Conservation (phyloP, 1,284 basidiomycete species). For the Coniophora puteana region DNA sequence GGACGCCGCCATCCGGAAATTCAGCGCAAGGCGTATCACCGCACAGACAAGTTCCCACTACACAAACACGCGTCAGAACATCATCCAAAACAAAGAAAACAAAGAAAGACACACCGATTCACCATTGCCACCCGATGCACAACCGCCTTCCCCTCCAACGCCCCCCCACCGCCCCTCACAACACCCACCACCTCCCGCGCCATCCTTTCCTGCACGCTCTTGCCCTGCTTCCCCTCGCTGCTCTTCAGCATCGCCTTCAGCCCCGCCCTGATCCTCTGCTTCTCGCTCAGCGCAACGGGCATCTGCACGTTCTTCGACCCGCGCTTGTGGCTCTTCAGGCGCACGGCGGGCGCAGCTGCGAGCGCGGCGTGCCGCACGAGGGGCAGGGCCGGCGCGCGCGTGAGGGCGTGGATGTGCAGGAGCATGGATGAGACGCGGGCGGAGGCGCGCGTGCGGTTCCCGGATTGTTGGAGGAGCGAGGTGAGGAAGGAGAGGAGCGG, state of each 20-base stretch:
- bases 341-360: slow-evolving; percentile 64
- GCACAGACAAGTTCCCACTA: too few species aligned
- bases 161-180: slow-evolving; percentile 55
- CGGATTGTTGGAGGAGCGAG: slow-evolving; percentile 62
- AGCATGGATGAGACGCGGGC: slow-evolving; percentile 60
- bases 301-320: slow-evolving; percentile 61
- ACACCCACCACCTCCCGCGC: slow-evolving; percentile 73
- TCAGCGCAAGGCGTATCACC: too few species aligned
- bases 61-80: too few species aligned
- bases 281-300: slow-evolving; percentile 73
- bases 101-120: slow-evolving; percentile 82
- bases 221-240: slow-evolving; percentile 47
- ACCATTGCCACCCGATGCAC: slow-evolving; percentile 73
- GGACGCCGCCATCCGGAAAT: too few species aligned
- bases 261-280: slow-evolving; percentile 67
- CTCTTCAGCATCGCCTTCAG: slow-evolving; percentile 67
- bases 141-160: slow-evolving; percentile 55
- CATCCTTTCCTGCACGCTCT: slow-evolving; percentile 59
- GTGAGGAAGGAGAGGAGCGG: slow-evolving; percentile 75
- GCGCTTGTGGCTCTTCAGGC: slow-evolving; percentile 44
- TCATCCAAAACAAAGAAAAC: too few species aligned
- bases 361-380: slow-evolving; percentile 70
- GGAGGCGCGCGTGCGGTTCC: slow-evolving; percentile 64
- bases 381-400: slow-evolving; percentile 72
- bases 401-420: slow-evolving; percentile 68